A percentile compares a stretch with the other conserved stretches of the same genome.
Conservation (phyloP, 345 rosid species). For the Eucalyptus sp. region DNA sequence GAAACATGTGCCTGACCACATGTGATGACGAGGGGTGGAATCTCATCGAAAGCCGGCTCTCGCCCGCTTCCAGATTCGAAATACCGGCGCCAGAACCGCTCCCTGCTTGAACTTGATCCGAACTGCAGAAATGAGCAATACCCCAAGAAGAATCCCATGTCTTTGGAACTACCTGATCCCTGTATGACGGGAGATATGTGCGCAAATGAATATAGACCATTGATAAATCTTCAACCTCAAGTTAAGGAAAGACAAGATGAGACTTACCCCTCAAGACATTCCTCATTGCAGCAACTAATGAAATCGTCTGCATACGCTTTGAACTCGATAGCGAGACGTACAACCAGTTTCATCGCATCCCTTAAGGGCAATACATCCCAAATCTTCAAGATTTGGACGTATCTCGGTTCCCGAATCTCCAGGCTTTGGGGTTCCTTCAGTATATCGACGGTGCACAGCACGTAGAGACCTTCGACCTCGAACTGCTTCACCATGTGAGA, state of each 20-base stretch:
- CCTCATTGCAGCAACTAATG: background rate
- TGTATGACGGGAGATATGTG: background rate
- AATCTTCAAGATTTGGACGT: background rate
- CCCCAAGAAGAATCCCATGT: background rate
- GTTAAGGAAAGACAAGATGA: background rate
- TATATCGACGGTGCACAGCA: conserved; percentile 25
- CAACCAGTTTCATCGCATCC: background rate
- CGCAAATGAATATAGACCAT: background rate
- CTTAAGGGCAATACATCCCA: background rate
- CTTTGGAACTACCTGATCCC: background rate
- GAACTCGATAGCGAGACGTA: background rate
- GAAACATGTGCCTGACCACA: background rate
- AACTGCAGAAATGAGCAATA: background rate
- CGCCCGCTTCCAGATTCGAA: background rate
- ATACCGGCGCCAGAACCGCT: background rate
- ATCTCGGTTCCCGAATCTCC: background rate
- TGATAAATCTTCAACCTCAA: background rate
- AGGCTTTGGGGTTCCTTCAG: background rate
- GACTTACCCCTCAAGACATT: background rate
- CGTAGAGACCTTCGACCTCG: conserved; percentile 20
- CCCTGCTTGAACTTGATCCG: background rate
- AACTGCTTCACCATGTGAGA: conserved; percentile 26
- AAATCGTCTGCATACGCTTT: background rate
- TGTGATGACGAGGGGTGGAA: background rate
- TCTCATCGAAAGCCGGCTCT: background rate